A percentile compares a stretch with the other conserved stretches of the same genome.
phyloP scores from a whole-genome alignment of 2,329 filamentous ascomycete genomes.

The Diaporthe humulicola region DNA sequence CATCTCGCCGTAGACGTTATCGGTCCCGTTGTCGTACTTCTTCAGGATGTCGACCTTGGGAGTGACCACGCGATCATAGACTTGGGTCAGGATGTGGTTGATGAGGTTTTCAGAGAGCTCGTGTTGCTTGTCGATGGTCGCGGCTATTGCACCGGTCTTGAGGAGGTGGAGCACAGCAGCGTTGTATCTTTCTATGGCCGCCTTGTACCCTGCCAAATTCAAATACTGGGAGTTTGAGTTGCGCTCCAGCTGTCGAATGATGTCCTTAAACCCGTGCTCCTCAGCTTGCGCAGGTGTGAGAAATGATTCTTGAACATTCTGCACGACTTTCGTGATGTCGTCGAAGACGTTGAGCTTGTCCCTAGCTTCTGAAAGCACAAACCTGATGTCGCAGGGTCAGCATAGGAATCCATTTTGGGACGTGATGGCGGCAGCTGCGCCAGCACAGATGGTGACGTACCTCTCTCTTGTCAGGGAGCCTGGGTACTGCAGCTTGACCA shows the following conservation, averaged over 20 bases:
- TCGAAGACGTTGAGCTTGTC: slow-evolving; percentile 84
- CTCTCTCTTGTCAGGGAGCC: slow-evolving; percentile 60
- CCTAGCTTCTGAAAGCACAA: slow-evolving; percentile 82
- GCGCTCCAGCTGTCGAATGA: slow-evolving; percentile 82
- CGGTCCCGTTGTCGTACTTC: slow-evolving; percentile 89
- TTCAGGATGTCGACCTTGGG: slow-evolving; percentile 86
- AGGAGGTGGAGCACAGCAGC: slow-evolving; percentile 74
- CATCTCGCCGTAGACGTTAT: slow-evolving; percentile 96
- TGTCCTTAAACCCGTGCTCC: slow-evolving; percentile 72
- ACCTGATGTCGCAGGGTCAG: slow-evolving; percentile 57
- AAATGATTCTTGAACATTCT: slow-evolving; percentile 81
- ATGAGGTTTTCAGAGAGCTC: slow-evolving; percentile 79
- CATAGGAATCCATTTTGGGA: not conserved
- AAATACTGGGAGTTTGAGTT: slow-evolving; percentile 77
- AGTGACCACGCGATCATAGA: slow-evolving; percentile 93
- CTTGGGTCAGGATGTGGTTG: slow-evolving; percentile 86
- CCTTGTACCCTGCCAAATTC: slow-evolving; percentile 76
- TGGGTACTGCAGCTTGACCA: slow-evolving; percentile 86
- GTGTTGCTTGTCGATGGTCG: slow-evolving; percentile 77
- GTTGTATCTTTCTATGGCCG: slow-evolving; percentile 84
- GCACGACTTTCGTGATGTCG: slow-evolving; percentile 79
- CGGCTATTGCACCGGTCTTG: slow-evolving; percentile 77
- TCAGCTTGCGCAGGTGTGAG: slow-evolving; percentile 77
- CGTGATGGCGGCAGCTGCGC: not conserved
- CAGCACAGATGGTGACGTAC: slow-evolving; percentile 41